Evolutionary conservation across 2,329 filamentous ascomycete genomes (phyloP).

Genomic region (Pseudonectria buxi): DNA sequence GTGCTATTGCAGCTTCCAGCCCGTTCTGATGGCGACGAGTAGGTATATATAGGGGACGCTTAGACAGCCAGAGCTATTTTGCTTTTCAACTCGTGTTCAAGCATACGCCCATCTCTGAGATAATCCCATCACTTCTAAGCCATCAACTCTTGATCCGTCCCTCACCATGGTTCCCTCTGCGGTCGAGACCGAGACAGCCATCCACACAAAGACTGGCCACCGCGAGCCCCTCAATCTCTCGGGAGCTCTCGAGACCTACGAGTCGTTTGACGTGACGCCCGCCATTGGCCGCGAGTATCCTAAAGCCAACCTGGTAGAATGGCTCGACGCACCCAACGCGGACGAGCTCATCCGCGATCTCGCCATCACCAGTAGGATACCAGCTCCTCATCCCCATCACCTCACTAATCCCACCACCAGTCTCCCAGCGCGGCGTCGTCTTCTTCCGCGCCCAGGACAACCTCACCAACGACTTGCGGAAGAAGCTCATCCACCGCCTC

Average conservation of each 20-base stretch:
- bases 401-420: slow-evolving; percentile 27
- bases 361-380: slow-evolving; percentile 57
- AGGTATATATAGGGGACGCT: too few relatives aligned
- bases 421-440: slow-evolving; percentile 62
- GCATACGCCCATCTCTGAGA: too few relatives aligned
- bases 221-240: slow-evolving; percentile 40
- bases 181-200: slow-evolving; percentile 5
- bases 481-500: slow-evolving; percentile 55
- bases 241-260: slow-evolving; percentile 44
- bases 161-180: slow-evolving; percentile 15
- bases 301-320: slow-evolving; percentile 52
- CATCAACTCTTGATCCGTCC: too few relatives aligned
- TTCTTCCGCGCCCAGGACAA: slow-evolving; percentile 61
- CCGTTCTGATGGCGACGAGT: too few relatives aligned
- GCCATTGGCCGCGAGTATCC: slow-evolving; percentile 56
- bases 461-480: slow-evolving; percentile 57
- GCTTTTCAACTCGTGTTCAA: too few relatives aligned
- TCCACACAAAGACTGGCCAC: slow-evolving; percentile 20
- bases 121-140: too few relatives aligned
- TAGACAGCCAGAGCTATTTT: too few relatives aligned
- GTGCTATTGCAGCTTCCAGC: too few relatives aligned
- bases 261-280: slow-evolving; percentile 54
- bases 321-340: slow-evolving; percentile 53
- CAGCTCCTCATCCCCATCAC: background rate
- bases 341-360: slow-evolving; percentile 60